phyloP scores from a whole-genome alignment of 768 basidiomycete species.

The Boletus reticuloceps region DNA sequence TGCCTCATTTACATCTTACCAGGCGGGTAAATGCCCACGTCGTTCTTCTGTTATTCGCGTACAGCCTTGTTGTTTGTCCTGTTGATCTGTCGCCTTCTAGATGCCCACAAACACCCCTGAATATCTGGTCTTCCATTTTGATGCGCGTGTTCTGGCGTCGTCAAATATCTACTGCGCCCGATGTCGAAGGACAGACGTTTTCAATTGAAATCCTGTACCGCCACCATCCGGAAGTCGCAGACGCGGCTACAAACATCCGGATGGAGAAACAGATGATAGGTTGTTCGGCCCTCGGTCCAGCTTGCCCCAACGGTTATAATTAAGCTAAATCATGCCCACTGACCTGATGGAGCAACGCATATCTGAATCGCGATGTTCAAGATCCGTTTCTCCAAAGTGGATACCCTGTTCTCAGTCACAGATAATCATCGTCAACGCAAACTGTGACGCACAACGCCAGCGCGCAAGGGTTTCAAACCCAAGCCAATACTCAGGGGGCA shows the following conservation, averaged over 20 bases:
- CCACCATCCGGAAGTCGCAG: slow-evolving; percentile 5
- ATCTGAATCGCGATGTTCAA: background rate
- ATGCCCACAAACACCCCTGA: slow-evolving; percentile 23
- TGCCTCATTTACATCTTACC: slow-evolving; percentile 14
- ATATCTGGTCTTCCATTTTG: slow-evolving; percentile 33
- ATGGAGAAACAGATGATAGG: slow-evolving; percentile 10
- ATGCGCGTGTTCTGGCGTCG: slow-evolving; percentile 35
- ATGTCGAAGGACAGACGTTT: slow-evolving; percentile 17
- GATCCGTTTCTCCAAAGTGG: slow-evolving; percentile 6
- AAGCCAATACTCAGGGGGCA: slow-evolving; percentile 8
- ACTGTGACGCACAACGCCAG: slow-evolving; percentile 7
- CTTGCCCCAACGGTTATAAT: slow-evolving; percentile 1
- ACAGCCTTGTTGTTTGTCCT: slow-evolving; percentile 25
- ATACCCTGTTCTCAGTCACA: background rate
- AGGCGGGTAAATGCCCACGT: slow-evolving; percentile 7
- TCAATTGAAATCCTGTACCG: slow-evolving; percentile 12
- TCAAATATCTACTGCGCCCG: slow-evolving; percentile 32
- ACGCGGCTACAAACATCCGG: slow-evolving; percentile 3
- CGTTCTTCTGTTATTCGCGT: slow-evolving; percentile 11
- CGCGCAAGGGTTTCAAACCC: slow-evolving; percentile 1
- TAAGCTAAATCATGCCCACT: slow-evolving; percentile 9
- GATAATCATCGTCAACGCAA: slow-evolving; percentile 14
- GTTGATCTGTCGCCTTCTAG: slow-evolving; percentile 19
- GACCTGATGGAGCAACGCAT: slow-evolving; percentile 7
- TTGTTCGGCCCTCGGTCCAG: slow-evolving; percentile 4